Evolutionary conservation across 2,329 filamentous ascomycete genomes (phyloP), one percentile per base, ranked within the genome.

Genomic region (Microthyrium microscopicum): DNA sequence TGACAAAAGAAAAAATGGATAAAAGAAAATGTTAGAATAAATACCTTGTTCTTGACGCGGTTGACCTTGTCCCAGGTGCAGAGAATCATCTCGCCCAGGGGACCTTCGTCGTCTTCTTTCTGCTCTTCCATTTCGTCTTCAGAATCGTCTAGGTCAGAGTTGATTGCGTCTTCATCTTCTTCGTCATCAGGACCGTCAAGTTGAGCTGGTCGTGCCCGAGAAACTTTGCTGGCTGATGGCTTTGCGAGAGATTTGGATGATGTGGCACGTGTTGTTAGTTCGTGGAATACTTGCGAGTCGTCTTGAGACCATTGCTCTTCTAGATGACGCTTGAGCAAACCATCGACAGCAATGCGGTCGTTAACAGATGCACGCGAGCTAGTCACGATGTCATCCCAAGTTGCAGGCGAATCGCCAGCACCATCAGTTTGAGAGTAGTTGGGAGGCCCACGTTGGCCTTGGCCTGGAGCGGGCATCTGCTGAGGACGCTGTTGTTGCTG

Each of bases 61-160:
- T 95, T 87, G 7, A 98, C 89, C 63, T 98, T 98, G 63, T 98
- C 89, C 53, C 98, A 98, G 53, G 92, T 94, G 63, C 89, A 98
- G 26, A 98, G 74, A 81, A 98, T 95, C 51, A 91, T 85, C 45
- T 92, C 80, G 1, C 77, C 76, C 42, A 79, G 70, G 22, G 75
- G 71, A 27, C 92, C 85, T 39, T 91, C 83, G 21, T 89, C 82
- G 17, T 87, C 81, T 17, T 89, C 83, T 20, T 80, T 76, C 13
- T 54, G 50, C 32, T 45, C 31, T 44, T 41, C 43, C 33, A 73
- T 58, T 8, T 82, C 75, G 40, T 95, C 89, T 41, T 95, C 85
- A 0, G 85, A 74, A 50, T 98, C 89, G 51, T 98, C 89, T 3
- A 98, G 73, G 47, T 98, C 89, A 1, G 89, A 95, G 55, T 98